phyloP scores from a whole-genome alignment of 2,329 filamentous ascomycete genomes.

The Diaporthe sp. region DNA sequence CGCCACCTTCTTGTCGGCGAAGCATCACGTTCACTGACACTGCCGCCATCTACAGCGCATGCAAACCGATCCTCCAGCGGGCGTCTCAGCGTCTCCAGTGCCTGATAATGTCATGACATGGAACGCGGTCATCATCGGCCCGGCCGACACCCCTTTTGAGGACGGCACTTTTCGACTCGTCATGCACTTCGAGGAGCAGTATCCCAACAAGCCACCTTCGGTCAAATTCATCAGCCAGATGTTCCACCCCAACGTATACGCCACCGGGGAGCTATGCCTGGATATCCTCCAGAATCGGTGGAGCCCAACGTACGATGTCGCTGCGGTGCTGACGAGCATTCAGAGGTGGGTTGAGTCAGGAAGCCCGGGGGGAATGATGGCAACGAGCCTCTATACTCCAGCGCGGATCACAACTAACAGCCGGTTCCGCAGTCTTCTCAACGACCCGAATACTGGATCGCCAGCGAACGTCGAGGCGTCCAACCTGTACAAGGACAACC shows the following conservation, averaged over 20 bases:
- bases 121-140: conserved; percentile 99
- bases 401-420: conserved; percentile 47
- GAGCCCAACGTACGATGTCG: conserved; percentile 99
- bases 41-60: conserved; percentile 77
- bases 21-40: conserved; percentile 40
- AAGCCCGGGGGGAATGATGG: background rate
- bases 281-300: conserved; percentile 98
- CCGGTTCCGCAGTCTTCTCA: conserved; percentile 77
- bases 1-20: conserved; percentile 19
- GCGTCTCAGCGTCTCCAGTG: conserved; percentile 95
- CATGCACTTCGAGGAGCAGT: conserved; percentile 99
- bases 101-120: conserved; percentile 98
- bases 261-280: conserved; percentile 93
- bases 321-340: conserved; percentile 95
- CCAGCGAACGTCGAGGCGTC: conserved; percentile 98
- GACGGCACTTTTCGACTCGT: conserved; percentile 97
- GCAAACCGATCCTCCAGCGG: conserved; percentile 98
- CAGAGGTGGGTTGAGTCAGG: conserved; percentile 76
- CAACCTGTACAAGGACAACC: conserved; percentile 98
- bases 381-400: background rate
- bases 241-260: conserved; percentile 99
- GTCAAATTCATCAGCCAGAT: conserved; percentile 99
- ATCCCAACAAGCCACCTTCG: conserved; percentile 96
- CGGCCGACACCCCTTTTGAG: conserved; percentile 96
- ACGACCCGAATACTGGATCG: conserved; percentile 98